phyloP scores from a whole-genome alignment of 345 rosid genomes.

The Trapa bicornis region DNA sequence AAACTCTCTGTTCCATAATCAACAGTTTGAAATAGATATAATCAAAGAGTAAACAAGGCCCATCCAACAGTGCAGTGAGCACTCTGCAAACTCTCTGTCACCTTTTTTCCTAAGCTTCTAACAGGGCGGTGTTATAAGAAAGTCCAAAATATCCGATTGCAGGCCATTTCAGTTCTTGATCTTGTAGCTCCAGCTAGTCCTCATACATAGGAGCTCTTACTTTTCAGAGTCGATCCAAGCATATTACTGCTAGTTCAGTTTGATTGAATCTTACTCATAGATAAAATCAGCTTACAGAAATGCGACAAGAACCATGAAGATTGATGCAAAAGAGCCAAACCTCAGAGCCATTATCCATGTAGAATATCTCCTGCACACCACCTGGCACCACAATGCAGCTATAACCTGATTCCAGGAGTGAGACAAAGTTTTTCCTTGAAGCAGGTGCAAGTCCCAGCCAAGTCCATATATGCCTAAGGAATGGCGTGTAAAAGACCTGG shows the following conservation, averaged over 20 bases:
- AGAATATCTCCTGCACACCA: conserved; percentile 77
- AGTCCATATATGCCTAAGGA: conserved; percentile 89
- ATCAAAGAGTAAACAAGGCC: too few relatives aligned
- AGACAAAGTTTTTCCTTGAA: conserved; percentile 53
- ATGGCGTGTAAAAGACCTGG: conserved; percentile 76
- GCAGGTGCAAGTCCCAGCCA: conserved; percentile 86
- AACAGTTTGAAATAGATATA: too few relatives aligned
- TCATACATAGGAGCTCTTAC: too few relatives aligned
- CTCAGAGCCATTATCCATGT: conserved; percentile 64
- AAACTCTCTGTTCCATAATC: background rate
- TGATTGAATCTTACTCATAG: background rate
- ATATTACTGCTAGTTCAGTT: background rate
- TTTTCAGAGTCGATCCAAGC: background rate
- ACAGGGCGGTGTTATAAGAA: background rate
- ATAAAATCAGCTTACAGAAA: background rate
- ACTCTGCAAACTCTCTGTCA: too few relatives aligned
- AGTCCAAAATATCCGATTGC: background rate
- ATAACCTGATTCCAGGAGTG: conserved; percentile 57
- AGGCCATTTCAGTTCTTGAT: too few relatives aligned
- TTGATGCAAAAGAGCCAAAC: conserved; percentile 15
- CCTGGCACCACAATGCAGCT: conserved; percentile 86
- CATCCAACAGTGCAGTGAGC: too few relatives aligned
- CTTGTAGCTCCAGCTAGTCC: too few relatives aligned
- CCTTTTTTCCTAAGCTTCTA: background rate
- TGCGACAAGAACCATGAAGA: too few relatives aligned